Conservation (phyloP, 768 basidiomycete species). For the Chalciporus piperatus region DNA sequence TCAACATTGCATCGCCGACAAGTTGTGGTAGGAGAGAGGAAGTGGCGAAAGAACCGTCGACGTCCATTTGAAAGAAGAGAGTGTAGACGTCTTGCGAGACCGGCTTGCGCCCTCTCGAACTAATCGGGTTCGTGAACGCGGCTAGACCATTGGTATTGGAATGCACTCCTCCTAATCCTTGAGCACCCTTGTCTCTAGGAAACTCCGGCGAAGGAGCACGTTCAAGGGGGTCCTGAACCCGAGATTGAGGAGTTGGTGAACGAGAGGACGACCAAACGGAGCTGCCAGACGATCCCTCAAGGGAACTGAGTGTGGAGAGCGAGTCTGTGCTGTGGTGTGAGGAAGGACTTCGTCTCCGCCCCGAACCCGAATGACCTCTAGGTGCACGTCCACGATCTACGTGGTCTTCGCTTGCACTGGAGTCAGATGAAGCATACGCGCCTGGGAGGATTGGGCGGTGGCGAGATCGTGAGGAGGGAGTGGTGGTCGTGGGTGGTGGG, state of each 20-base stretch:
- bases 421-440: conserved; percentile 17
- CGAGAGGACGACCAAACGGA: conserved; percentile 33
- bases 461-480: neutral
- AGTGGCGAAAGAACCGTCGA: conserved; percentile 49
- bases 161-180: neutral
- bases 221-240: conserved; percentile 24
- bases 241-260: conserved; percentile 21
- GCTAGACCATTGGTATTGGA: neutral
- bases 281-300: conserved; percentile 37
- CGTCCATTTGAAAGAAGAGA: conserved; percentile 39
- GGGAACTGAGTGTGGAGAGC: conserved; percentile 50
- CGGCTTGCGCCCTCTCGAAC: neutral
- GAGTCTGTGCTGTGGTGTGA: conserved; percentile 32
- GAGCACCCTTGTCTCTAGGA: neutral
- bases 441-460: conserved; percentile 16
- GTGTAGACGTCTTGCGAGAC: conserved; percentile 30
- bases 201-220: conserved; percentile 35
- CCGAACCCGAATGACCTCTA: neutral
- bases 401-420: neutral
- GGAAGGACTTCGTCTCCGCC: conserved; percentile 8
- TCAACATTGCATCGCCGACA: conserved; percentile 35
- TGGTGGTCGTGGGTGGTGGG: neutral
- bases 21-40: conserved; percentile 32
- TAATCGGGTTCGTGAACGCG: conserved; percentile 8
- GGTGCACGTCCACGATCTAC: conserved; percentile 1